A percentile compares a stretch with the other conserved stretches of the same genome.
These are phyloP conservation scores for Aphanomyces stellatus DNA, from an alignment of 352 stramenopile species.

Conservation along the genomic window DNA sequence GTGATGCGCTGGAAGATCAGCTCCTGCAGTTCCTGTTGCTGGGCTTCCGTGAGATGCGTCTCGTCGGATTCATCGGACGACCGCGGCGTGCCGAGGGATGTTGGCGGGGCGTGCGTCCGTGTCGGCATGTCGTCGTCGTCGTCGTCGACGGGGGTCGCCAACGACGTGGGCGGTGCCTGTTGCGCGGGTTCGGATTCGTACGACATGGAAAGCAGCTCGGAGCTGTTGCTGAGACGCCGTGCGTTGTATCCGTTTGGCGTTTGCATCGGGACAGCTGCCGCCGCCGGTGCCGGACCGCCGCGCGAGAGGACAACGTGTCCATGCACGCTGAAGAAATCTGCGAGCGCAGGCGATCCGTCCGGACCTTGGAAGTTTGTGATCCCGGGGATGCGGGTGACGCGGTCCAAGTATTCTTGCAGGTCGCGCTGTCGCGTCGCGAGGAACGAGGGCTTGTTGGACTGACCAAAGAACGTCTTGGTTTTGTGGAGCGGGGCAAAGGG, in stretches of 20 bases:
- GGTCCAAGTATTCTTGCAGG: constrained; percentile 9
- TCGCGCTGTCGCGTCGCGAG: constrained; percentile 8
- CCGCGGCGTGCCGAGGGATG: not conserved
- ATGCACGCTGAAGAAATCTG: constrained; percentile 10
- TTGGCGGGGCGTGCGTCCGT: not conserved
- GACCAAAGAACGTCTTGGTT: constrained; percentile 19
- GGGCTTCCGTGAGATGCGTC: constrained; percentile 1
- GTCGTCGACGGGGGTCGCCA: not conserved
- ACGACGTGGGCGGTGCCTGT: not conserved
- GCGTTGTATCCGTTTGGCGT: too few species aligned
- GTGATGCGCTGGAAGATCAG: constrained; percentile 18
- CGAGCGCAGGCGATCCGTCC: not conserved
- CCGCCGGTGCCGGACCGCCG: too few species aligned
- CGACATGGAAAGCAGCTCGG: not conserved
- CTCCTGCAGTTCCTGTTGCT: constrained; percentile 13
- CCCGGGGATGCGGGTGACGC: constrained; percentile 4
- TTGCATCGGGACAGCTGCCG: too few species aligned
- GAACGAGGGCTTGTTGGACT: constrained; percentile 9
- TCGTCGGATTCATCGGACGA: constrained; percentile 16
- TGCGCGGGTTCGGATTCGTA: not conserved
- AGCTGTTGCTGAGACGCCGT: not conserved
- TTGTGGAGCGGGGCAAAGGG: constrained; percentile 17
- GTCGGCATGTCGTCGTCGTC: not conserved
- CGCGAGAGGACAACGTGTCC: too few species aligned
- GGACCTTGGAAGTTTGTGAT: constrained; percentile 13